Conservation (phyloP, 106 monocot species). For the Posidonia australis region DNA sequence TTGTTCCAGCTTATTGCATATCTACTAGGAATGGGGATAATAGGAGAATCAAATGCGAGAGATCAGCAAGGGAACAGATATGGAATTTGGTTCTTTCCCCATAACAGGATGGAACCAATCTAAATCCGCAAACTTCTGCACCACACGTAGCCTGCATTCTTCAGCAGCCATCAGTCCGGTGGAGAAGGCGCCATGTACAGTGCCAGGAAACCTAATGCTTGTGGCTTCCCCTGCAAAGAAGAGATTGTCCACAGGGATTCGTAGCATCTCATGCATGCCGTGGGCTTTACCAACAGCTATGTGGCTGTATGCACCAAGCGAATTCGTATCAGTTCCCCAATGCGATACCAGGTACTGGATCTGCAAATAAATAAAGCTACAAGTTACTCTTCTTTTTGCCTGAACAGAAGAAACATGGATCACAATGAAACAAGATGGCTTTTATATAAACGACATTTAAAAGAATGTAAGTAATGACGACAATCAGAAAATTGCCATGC, state of each 20-base stretch:
- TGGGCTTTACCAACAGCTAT: conserved; percentile 60
- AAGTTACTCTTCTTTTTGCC: too few relatives aligned
- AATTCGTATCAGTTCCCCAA: conserved; percentile 75
- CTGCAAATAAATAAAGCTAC: conserved; percentile 21
- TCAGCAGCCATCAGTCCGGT: conserved; percentile 88
- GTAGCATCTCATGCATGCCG: conserved; percentile 60
- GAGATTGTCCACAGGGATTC: conserved; percentile 91
- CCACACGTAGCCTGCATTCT: conserved; percentile 75
- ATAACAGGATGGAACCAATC: conserved; percentile 41
- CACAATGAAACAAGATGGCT: too few relatives aligned
- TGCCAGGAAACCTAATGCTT: conserved; percentile 69
- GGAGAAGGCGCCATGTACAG: conserved; percentile 81
- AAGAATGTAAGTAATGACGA: too few relatives aligned
- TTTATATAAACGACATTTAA: too few relatives aligned
- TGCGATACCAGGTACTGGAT: conserved; percentile 81
- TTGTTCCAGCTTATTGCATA: too few relatives aligned
- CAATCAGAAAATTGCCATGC: too few relatives aligned
- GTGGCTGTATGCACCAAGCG: conserved; percentile 81
- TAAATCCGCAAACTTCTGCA: conserved; percentile 52
- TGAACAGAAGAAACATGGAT: too few relatives aligned
- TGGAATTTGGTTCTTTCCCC: conserved; percentile 28
- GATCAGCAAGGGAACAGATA: conserved; percentile 69
- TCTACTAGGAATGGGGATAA: too few relatives aligned
- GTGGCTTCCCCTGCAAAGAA: conserved; percentile 98
- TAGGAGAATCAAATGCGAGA: conserved; percentile 47